Evolutionary conservation across 176 grass and related monocot species (phyloP).

Genomic region (Metroxylon sagu): DNA sequence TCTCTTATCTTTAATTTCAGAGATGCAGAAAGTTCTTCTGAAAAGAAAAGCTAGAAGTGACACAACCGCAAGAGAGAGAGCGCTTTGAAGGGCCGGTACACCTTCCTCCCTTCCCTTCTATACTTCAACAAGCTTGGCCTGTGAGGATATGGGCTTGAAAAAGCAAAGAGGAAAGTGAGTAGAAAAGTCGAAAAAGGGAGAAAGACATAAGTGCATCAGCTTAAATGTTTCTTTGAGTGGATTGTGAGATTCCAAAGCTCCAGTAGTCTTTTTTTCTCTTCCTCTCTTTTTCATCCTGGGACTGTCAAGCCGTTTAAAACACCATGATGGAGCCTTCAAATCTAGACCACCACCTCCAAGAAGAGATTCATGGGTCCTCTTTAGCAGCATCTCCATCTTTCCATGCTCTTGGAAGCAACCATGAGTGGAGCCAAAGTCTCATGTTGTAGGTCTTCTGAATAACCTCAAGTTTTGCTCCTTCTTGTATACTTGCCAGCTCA

Average conservation of each 20-base stretch:
- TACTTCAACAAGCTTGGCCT: too few species aligned
- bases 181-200: conserved; percentile 2
- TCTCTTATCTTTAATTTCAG: conserved; percentile 10
- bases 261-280: not conserved
- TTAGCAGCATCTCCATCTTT: conserved; percentile 13
- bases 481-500: too few species aligned
- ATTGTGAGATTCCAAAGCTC: too few species aligned
- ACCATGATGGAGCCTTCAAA: conserved; percentile 35
- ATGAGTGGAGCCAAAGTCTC: conserved; percentile 35
- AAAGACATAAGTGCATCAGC: not conserved
- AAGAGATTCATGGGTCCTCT: conserved; percentile 19
- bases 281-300: conserved; percentile 21
- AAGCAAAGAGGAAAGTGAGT: conserved; percentile 12
- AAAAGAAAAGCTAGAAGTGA: conserved; percentile 3
- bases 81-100: not conserved
- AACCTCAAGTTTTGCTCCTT: too few species aligned
- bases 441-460: conserved; percentile 14
- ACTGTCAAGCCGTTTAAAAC: conserved; percentile 16
- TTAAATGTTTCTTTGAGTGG: not conserved
- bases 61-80: not conserved
- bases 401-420: conserved; percentile 7
- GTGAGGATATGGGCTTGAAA: not conserved
- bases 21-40: conserved; percentile 22
- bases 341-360: conserved; percentile 26
- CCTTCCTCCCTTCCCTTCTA: too few species aligned